Conservation (phyloP, 306 rosid genomes). For the Cajanus cajan region DNA sequence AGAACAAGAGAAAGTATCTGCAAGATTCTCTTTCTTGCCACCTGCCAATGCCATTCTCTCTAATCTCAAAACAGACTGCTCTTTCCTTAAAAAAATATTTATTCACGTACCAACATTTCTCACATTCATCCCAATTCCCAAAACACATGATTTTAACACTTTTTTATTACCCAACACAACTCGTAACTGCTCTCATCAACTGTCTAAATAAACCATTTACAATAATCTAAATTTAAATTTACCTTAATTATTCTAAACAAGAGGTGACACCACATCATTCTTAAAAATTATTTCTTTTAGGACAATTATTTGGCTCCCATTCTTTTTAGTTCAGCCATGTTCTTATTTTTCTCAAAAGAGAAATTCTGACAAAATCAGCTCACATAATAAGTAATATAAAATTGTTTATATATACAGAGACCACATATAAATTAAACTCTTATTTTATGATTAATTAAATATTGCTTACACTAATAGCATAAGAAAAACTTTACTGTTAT, state of each 20-base stretch:
- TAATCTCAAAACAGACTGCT: not conserved
- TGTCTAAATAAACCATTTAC: too few relatives aligned
- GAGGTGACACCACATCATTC: not conserved
- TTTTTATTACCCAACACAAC: too few relatives aligned
- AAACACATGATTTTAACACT: too few relatives aligned
- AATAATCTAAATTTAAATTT: not conserved
- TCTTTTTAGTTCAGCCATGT: not conserved
- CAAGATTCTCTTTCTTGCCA: conserved; percentile 3
- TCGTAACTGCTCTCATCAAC: too few relatives aligned
- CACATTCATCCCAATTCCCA: too few relatives aligned
- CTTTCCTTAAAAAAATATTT: not conserved
- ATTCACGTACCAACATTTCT: too few relatives aligned
- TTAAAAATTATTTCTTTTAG: not conserved
- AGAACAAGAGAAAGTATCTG: conserved; percentile 12
- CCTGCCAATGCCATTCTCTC: not conserved
- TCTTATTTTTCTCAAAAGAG: not conserved
- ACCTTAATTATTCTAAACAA: not conserved
- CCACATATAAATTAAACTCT: too few relatives aligned
- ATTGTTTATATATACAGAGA: too few relatives aligned
- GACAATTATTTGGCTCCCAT: not conserved
- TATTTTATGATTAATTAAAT: too few relatives aligned
- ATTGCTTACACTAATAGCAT: too few relatives aligned
- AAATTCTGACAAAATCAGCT: not conserved
- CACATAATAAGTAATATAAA: not conserved
- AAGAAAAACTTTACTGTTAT: too few relatives aligned